These are phyloP conservation scores for Chlorella sp. DNA, from an alignment of 139 green algal genomes.

Conservation along the genomic window DNA sequence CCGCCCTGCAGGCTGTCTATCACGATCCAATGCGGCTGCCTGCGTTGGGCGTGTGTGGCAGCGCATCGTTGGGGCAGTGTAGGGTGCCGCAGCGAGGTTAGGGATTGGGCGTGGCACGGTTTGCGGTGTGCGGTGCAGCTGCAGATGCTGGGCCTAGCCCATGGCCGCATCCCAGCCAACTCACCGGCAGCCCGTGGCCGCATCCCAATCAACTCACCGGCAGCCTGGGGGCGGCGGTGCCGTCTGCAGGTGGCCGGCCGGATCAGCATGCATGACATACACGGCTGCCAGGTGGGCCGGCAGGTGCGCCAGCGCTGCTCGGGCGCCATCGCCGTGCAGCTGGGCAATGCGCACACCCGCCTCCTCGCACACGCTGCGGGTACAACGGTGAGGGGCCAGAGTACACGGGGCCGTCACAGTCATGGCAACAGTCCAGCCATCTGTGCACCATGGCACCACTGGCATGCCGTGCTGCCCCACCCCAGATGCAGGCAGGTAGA, in stretches of 20 bases:
- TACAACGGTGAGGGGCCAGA: too few relatives aligned
- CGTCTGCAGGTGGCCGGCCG: slow-evolving; percentile 62
- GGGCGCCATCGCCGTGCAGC: slow-evolving; percentile 70
- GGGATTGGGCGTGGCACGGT: too few relatives aligned
- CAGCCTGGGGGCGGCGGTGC: slow-evolving; percentile 37
- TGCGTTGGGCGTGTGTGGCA: slow-evolving; percentile 2
- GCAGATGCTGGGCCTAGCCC: too few relatives aligned
- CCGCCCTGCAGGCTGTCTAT: slow-evolving; percentile 80
- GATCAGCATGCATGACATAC: slow-evolving; percentile 75
- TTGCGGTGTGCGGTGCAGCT: too few relatives aligned
- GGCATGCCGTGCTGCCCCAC: neutral
- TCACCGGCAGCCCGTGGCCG: neutral
- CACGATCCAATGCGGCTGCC: slow-evolving; percentile 75
- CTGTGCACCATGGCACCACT: too few relatives aligned
- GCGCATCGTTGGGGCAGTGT: too few relatives aligned
- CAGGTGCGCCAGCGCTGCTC: slow-evolving; percentile 47
- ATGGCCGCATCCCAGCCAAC: neutral
- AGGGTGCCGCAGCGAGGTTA: too few relatives aligned
- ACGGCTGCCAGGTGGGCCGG: slow-evolving; percentile 57
- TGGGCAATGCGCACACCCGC: slow-evolving; percentile 66
- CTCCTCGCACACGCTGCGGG: slow-evolving; percentile 41
- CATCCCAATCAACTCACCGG: neutral
- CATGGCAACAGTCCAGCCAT: too few relatives aligned
- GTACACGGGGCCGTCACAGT: too few relatives aligned
- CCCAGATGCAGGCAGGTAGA: too few relatives aligned